Evolutionary conservation across 2,329 filamentous ascomycete species (phyloP).

Genomic region (Penicillium sp.): DNA sequence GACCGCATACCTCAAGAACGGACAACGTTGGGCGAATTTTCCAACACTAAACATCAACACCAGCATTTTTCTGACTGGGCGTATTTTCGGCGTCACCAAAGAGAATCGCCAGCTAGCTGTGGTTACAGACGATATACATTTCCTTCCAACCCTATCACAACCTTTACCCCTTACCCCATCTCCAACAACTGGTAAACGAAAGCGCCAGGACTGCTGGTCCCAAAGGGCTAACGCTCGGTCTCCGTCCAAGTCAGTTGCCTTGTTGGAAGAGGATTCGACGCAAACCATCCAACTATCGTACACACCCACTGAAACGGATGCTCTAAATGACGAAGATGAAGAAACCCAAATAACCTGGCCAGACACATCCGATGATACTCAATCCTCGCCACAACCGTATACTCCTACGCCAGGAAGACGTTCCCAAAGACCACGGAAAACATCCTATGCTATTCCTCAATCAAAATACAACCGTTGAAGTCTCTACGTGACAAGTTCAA

Average conservation of each 20-base stretch:
- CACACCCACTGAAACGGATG: too few relatives aligned
- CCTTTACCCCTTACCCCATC: background rate
- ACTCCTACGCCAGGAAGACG: too few relatives aligned
- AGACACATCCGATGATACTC: background rate
- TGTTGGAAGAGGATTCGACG: too few relatives aligned
- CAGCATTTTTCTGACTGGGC: background rate
- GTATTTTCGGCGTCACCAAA: background rate
- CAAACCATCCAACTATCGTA: too few relatives aligned
- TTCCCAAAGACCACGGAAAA: too few relatives aligned
- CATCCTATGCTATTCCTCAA: too few relatives aligned
- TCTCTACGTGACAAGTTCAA: too few relatives aligned
- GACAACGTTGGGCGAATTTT: slow-evolving; percentile 9
- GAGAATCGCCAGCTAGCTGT: background rate
- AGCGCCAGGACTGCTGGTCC: background rate
- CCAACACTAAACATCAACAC: slow-evolving; percentile 1
- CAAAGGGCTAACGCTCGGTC: background rate
- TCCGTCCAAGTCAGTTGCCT: too few relatives aligned
- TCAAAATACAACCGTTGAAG: too few relatives aligned
- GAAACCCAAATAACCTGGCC: background rate
- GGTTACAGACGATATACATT: background rate
- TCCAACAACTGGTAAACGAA: background rate
- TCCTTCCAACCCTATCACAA: background rate
- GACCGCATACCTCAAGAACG: slow-evolving; percentile 7
- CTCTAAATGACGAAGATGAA: background rate
- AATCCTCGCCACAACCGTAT: too few relatives aligned